Conservation (phyloP, 2,329 filamentous ascomycete genomes). For the Alternaria arbusti region DNA sequence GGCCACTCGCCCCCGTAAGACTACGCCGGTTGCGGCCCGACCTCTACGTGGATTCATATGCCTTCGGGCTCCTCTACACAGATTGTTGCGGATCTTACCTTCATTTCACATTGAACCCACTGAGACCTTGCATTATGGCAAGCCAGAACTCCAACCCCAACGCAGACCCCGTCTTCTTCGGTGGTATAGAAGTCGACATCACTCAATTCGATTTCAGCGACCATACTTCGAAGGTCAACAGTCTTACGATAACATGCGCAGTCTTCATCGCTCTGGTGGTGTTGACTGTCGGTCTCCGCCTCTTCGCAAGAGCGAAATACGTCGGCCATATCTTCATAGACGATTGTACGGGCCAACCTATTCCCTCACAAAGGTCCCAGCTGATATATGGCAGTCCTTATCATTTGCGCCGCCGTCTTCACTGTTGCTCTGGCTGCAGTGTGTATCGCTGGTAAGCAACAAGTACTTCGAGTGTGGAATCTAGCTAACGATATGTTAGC, state of each 20-base stretch:
- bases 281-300: conserved; percentile 25
- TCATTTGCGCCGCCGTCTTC: conserved; percentile 29
- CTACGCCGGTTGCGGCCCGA: not conserved
- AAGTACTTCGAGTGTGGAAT: not conserved
- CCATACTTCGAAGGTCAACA: conserved; percentile 20
- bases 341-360: conserved; percentile 22
- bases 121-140: conserved; percentile 3
- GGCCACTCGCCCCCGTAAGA: not conserved
- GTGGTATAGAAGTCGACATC: conserved; percentile 23
- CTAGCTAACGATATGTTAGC: conserved; percentile 15
- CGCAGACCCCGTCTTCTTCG: conserved; percentile 5
- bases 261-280: conserved; percentile 29
- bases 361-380: not conserved
- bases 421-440: conserved; percentile 31
- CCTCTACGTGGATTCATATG: not conserved
- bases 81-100: not conserved
- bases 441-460: conserved; percentile 30
- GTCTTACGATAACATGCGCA: conserved; percentile 21
- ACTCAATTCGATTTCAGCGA: conserved; percentile 31
- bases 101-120: not conserved
- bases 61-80: not conserved
- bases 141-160: not conserved
- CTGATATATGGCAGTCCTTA: conserved; percentile 22
- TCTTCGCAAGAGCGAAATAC: conserved; percentile 28
- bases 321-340: conserved; percentile 32